Conservation (phyloP, 352 stramenopile species). For the Phytophthora lateralis region DNA sequence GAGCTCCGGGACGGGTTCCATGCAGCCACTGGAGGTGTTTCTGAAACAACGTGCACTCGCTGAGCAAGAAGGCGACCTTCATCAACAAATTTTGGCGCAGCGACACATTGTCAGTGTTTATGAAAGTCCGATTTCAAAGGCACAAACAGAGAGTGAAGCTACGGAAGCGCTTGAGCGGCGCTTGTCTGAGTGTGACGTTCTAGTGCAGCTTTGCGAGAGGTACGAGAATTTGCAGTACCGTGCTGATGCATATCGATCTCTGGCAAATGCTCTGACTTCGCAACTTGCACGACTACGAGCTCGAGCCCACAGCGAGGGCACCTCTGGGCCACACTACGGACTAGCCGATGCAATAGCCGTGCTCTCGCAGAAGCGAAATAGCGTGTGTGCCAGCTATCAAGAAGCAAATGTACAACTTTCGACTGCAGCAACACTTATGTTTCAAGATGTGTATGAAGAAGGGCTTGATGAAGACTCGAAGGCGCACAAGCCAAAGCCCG, state of each 20-base stretch:
- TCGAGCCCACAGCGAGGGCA: slow-evolving; percentile 28
- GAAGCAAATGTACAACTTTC: slow-evolving; percentile 32
- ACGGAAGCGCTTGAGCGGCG: slow-evolving; percentile 36
- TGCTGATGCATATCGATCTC: slow-evolving; percentile 51
- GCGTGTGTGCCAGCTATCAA: slow-evolving; percentile 44
- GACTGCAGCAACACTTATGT: slow-evolving; percentile 24
- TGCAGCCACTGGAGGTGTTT: slow-evolving; percentile 48
- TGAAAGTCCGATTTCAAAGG: slow-evolving; percentile 40
- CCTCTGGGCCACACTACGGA: slow-evolving; percentile 21
- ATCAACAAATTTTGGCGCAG: slow-evolving; percentile 56
- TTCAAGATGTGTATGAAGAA: slow-evolving; percentile 23
- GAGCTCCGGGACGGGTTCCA: background rate
- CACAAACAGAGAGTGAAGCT: slow-evolving; percentile 21
- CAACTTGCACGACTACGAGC: slow-evolving; percentile 46
- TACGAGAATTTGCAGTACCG: slow-evolving; percentile 41
- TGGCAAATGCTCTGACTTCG: slow-evolving; percentile 62
- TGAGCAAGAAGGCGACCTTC: slow-evolving; percentile 41
- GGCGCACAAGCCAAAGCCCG: slow-evolving; percentile 18
- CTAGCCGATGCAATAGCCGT: slow-evolving; percentile 55
- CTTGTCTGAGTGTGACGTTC: slow-evolving; percentile 51
- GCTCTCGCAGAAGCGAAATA: slow-evolving; percentile 51
- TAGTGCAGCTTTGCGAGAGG: slow-evolving; percentile 53
- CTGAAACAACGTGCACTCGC: slow-evolving; percentile 50
- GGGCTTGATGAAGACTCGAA: slow-evolving; percentile 9
- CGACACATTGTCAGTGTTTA: slow-evolving; percentile 55